Conservation (phyloP, 202 grass and related monocot species). For the Schoenoplectus triqueter region DNA sequence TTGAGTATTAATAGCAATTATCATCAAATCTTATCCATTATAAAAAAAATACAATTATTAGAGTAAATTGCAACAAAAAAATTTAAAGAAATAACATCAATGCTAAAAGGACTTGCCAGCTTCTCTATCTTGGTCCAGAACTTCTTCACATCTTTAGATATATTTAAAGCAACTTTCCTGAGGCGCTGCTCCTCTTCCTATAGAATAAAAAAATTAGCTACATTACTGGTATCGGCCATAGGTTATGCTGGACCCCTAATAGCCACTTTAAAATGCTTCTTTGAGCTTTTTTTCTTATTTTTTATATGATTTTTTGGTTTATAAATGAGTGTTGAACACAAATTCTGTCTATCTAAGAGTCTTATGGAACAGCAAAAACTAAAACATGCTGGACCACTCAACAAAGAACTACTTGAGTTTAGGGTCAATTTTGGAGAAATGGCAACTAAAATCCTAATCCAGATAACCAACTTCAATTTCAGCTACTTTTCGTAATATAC, state of each 20-base stretch:
- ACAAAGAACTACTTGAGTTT: neutral
- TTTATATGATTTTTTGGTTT: neutral
- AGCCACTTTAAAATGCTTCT: neutral
- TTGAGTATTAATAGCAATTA: conserved; percentile 42
- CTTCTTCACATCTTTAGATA: conserved; percentile 99
- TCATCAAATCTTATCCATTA: conserved; percentile 27
- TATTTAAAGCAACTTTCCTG: conserved; percentile 89
- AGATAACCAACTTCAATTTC: conserved; percentile 35
- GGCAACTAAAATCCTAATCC: conserved; percentile 38
- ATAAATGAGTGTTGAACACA: neutral
- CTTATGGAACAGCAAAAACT: conserved; percentile 1
- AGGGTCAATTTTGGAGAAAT: neutral
- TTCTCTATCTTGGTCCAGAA: conserved; percentile 99
- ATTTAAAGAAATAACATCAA: neutral
- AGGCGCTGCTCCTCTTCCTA: conserved; percentile 95
- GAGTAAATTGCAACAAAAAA: conserved; percentile 26
- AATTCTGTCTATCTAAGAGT: neutral
- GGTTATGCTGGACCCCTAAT: neutral
- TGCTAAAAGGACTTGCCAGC: conserved; percentile 60
- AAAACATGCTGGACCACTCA: conserved; percentile 20
- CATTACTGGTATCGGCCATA: neutral
- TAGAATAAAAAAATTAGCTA: conserved; percentile 33
- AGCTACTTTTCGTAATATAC: conserved; percentile 21
- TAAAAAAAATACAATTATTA: conserved; percentile 23
- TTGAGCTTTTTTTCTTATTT: neutral